Evolutionary conservation across 2,329 filamentous ascomycete genomes (phyloP), one percentile per base, ranked within the genome.

Genomic region (Aspergillus eucalypticola): DNA sequence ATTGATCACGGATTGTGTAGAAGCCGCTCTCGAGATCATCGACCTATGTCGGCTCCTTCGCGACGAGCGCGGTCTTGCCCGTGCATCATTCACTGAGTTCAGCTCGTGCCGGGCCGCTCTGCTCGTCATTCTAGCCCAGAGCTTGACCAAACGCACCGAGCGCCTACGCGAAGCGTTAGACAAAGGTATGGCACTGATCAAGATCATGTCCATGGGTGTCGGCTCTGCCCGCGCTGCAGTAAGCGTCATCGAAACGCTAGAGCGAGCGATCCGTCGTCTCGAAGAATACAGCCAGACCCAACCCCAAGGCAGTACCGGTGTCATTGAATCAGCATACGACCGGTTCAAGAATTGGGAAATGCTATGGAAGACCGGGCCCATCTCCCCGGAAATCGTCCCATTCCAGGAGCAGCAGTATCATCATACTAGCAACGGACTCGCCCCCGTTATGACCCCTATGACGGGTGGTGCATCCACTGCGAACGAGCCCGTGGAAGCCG

Each of bases 41-140:
- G 79, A 83, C 46, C 76, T 83, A 4, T 84, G 82, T 62, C 79
- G 79, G 42, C 72, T 80, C 3, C 76, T 85, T 4, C 78, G 80
- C 41, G 79, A 79, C 48, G 81, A 79, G n/a, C 79, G 81, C 13
- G 83, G 83, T 15, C 80, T 85, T 55, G 82, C 83, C 5, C 78
- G 82, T 29, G 81, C 82, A 2, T 84, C 82, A 0, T 85, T 84
- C 64, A 84, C 82, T 3, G 83, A 85, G 63, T 85, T 84, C 66
- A 83, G 81, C 66, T 81, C 83, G 3, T 84, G 82, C 54, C 82
- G 83, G 44, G 82, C 82, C 8, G 82, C 83, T 8, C 72, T 85
- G 5, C 74, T 85, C 2, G 82, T 84, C 27, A 76, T 78, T 15
- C 63, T 78, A 6, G 76, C 76, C 0, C 76, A 78, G 48, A 75